Evolutionary conservation across 1,139 yeast genomes (phyloP).

Genomic region (Yamadazyma trypodendri): DNA sequence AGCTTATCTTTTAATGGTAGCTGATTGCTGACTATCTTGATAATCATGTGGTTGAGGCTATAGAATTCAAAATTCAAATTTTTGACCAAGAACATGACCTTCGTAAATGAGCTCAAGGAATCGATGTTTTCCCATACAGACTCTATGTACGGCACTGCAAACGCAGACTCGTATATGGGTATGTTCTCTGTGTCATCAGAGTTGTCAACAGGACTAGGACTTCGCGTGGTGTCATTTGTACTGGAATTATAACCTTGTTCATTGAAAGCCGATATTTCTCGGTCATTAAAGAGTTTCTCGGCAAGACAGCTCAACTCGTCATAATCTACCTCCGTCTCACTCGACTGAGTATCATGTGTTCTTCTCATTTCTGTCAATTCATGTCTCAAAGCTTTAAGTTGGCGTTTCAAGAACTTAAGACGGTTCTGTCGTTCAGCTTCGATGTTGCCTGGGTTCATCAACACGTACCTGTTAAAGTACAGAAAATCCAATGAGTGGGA

Average conservation of each 20-base stretch:
- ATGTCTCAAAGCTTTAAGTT: constrained; percentile 8
- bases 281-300: constrained; percentile 11
- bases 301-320: constrained; percentile 16
- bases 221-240: background rate
- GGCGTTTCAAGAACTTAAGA: constrained; percentile 11
- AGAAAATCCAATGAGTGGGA: constrained; percentile 10
- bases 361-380: constrained; percentile 8
- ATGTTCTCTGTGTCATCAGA: background rate
- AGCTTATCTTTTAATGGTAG: constrained; percentile 5
- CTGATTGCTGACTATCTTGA: constrained; percentile 8
- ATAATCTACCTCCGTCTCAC: constrained; percentile 4
- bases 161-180: background rate
- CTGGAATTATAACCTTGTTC: background rate
- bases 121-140: constrained; percentile 15
- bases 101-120: constrained; percentile 14
- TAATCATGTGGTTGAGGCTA: constrained; percentile 14
- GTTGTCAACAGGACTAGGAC: background rate
- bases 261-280: background rate
- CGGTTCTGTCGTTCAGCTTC: constrained; percentile 13
- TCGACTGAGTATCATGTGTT: background rate
- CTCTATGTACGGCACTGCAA: constrained; percentile 3
- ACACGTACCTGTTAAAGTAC: constrained; percentile 7
- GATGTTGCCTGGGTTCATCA: constrained; percentile 10
- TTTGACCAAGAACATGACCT: constrained; percentile 13
- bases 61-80: constrained; percentile 16